phyloP scores from a whole-genome alignment of 2,329 filamentous ascomycete species.

The Alternaria viburni region DNA sequence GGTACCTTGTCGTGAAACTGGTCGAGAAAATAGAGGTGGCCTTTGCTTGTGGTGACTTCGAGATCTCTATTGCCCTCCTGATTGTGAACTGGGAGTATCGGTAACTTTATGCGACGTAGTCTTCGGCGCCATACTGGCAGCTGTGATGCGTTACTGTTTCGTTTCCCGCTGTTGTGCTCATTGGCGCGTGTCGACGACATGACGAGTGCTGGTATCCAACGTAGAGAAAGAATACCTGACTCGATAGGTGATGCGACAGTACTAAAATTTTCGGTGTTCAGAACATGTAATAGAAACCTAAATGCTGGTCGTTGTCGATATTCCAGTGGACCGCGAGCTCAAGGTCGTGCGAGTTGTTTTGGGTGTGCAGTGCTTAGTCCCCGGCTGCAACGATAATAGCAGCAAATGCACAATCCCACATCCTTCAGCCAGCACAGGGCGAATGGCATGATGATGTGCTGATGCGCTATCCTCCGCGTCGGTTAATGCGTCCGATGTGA shows the following conservation, averaged over 20 bases:
- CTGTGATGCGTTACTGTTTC: background rate
- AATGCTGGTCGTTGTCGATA: background rate
- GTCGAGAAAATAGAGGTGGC: background rate
- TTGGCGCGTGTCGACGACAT: background rate
- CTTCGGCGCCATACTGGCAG: background rate
- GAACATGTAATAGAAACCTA: background rate
- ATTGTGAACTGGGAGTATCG: background rate
- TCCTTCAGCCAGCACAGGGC: background rate
- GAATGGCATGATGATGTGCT: background rate
- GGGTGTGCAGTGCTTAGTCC: background rate
- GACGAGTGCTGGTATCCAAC: background rate
- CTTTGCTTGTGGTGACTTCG: background rate
- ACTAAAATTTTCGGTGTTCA: background rate
- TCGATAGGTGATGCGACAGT: background rate
- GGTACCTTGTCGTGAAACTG: background rate
- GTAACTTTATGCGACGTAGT: background rate
- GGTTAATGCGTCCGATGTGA: background rate
- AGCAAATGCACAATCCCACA: background rate
- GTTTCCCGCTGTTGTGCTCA: background rate
- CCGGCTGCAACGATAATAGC: background rate
- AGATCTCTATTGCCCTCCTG: background rate
- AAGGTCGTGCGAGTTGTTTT: background rate
- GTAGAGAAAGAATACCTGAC: background rate
- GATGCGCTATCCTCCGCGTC: background rate
- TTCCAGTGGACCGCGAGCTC: background rate